These are phyloP conservation scores for Polytrichum formosum DNA, from an alignment of 225 moss, liverwort and hornwort species.

Conservation along the genomic window DNA sequence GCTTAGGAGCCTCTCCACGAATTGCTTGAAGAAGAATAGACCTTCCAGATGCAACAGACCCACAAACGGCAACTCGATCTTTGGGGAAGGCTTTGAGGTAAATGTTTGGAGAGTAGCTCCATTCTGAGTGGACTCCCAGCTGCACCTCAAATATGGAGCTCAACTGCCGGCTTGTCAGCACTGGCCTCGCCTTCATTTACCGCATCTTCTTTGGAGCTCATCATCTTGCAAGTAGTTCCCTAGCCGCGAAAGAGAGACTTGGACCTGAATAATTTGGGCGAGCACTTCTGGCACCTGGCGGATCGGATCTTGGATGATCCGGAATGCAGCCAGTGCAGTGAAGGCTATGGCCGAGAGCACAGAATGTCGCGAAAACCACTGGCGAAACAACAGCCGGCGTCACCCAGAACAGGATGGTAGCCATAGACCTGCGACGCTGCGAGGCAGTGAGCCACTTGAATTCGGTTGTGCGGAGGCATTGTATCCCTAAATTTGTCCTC, in stretches of 20 bases:
- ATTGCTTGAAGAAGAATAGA: slow-evolving; percentile 34
- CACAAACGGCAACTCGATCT: slow-evolving; percentile 43
- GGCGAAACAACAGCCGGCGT: slow-evolving; percentile 31
- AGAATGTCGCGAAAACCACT: slow-evolving; percentile 35
- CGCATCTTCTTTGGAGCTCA: slow-evolving; percentile 34
- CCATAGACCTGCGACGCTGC: slow-evolving; percentile 29
- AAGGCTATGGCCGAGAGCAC: slow-evolving; percentile 40
- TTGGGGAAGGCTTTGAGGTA: slow-evolving; percentile 25
- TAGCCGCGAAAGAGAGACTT: slow-evolving; percentile 34
- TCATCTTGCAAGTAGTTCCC: slow-evolving; percentile 38
- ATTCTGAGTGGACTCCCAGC: slow-evolving; percentile 26
- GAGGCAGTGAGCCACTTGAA: slow-evolving; percentile 26
- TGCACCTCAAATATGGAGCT: slow-evolving; percentile 27
- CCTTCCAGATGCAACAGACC: slow-evolving; percentile 51
- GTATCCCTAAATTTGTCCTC: slow-evolving; percentile 31
- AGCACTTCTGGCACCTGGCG: slow-evolving; percentile 37
- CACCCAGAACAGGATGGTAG: slow-evolving; percentile 40
- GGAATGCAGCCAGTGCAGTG: slow-evolving; percentile 46
- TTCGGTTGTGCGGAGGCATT: slow-evolving; percentile 34
- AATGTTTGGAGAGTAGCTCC: slow-evolving; percentile 24
- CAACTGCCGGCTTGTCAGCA: slow-evolving; percentile 18
- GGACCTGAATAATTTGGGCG: slow-evolving; percentile 33
- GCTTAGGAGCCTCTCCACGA: slow-evolving; percentile 38
- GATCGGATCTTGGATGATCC: slow-evolving; percentile 45
- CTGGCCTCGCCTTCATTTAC: slow-evolving; percentile 16